A percentile compares a stretch with the other conserved stretches of the same genome.
Conservation (phyloP, 2,329 filamentous ascomycete genomes). For the Botryotinia convoluta region DNA sequence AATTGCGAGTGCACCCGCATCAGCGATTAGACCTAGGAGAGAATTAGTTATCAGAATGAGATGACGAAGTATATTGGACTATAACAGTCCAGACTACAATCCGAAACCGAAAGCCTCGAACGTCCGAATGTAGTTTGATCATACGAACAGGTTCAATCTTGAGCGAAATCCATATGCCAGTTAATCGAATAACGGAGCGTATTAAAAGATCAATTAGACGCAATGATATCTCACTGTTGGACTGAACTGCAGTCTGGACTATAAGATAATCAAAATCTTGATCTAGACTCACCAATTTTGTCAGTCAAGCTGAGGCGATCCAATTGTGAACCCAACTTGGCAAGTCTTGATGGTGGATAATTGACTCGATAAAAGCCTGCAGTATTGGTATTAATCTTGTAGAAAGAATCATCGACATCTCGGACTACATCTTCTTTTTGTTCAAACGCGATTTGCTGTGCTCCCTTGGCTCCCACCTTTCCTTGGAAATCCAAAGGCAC, state of each 20-base stretch:
- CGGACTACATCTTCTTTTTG: conserved; percentile 74
- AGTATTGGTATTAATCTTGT: conserved; percentile 73
- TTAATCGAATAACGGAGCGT: neutral
- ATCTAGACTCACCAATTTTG: conserved; percentile 66
- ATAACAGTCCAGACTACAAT: neutral
- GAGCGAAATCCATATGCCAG: neutral
- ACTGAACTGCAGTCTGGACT: neutral
- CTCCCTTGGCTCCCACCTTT: conserved; percentile 60
- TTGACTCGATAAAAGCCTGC: conserved; percentile 92
- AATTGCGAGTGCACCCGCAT: conserved; percentile 83
- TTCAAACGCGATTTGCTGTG: conserved; percentile 66
- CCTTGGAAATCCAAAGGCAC: conserved; percentile 84
- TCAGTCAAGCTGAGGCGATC: conserved; percentile 78
- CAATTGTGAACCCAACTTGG: conserved; percentile 74
- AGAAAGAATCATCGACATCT: conserved; percentile 75
- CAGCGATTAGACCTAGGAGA: conserved; percentile 63
- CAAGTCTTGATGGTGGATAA: conserved; percentile 50
- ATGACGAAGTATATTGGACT: neutral
- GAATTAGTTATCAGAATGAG: neutral
- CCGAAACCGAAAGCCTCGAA: neutral
- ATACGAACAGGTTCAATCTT: neutral
- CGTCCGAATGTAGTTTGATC: neutral
- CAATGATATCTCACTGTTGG: neutral
- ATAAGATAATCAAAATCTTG: neutral
- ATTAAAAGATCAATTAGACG: neutral